Conservation (phyloP, 306 rosid species). For the Fagus crenata region DNA sequence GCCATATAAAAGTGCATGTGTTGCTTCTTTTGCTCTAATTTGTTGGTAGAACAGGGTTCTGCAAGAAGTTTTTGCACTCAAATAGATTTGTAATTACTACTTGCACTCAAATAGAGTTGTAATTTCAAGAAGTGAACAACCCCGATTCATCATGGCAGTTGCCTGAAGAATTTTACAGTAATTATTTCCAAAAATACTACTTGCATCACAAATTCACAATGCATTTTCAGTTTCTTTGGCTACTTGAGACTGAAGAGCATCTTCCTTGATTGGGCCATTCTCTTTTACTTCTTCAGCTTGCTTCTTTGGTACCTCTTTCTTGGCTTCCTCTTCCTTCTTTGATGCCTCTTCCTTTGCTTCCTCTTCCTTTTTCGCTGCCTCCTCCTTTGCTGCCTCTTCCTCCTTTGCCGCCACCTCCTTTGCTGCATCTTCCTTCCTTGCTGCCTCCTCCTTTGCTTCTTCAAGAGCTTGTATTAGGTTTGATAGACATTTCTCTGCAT, state of each 20-base stretch:
- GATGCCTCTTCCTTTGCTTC: slow-evolving; percentile 27
- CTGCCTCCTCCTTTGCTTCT: slow-evolving; percentile 36
- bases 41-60: neutral
- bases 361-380: slow-evolving; percentile 34
- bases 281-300: slow-evolving; percentile 36
- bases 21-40: neutral
- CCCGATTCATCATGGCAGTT: neutral
- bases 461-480: slow-evolving; percentile 58
- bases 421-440: slow-evolving; percentile 31
- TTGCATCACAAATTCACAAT: slow-evolving; percentile 15
- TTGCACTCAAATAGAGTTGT: too few relatives aligned
- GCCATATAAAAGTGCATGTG: neutral
- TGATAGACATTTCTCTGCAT: slow-evolving; percentile 58
- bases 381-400: slow-evolving; percentile 23
- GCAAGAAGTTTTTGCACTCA: neutral
- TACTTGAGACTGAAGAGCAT: slow-evolving; percentile 14
- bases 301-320: slow-evolving; percentile 23
- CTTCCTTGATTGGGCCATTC: slow-evolving; percentile 26
- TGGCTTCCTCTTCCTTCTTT: slow-evolving; percentile 32
- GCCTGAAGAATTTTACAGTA: slow-evolving; percentile 19
- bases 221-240: slow-evolving; percentile 20
- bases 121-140: slow-evolving; percentile 4
- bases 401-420: slow-evolving; percentile 33
- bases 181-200: slow-evolving; percentile 4
- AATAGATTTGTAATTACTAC: neutral